phyloP scores from a whole-genome alignment of 2,329 filamentous ascomycete genomes.

The Madurella mycetomatis region DNA sequence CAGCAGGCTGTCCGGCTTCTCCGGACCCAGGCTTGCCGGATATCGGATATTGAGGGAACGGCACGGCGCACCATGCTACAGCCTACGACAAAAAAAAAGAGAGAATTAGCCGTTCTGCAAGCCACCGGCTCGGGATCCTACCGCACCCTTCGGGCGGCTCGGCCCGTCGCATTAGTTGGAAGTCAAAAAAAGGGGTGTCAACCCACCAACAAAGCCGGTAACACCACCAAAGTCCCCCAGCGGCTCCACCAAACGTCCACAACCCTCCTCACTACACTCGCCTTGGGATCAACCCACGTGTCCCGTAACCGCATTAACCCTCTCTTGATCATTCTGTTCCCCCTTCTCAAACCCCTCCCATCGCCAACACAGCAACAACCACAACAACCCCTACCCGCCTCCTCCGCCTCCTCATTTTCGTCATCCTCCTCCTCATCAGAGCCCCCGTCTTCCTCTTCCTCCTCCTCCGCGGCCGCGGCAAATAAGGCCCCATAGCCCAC shows the following conservation, averaged over 20 bases:
- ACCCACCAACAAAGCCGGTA: conserved; percentile 58
- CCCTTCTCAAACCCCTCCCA: conserved; percentile 25
- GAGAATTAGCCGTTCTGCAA: conserved; percentile 15
- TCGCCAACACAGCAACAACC: conserved; percentile 29
- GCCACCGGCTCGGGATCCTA: neutral
- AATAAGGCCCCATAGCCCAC: conserved; percentile 53
- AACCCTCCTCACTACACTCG: conserved; percentile 52
- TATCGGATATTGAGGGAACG: conserved; percentile 60
- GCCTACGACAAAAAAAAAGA: conserved; percentile 37
- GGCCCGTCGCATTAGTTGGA: neutral
- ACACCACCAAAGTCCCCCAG: conserved; percentile 55
- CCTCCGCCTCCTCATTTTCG: conserved; percentile 25
- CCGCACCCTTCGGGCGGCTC: neutral
- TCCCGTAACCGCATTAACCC: conserved; percentile 39
- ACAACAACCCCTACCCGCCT: conserved; percentile 6
- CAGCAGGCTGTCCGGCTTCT: conserved; percentile 16
- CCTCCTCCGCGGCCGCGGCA: conserved; percentile 35
- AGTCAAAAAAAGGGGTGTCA: neutral
- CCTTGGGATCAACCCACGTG: conserved; percentile 58
- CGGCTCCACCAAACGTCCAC: conserved; percentile 61
- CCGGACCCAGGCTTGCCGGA: conserved; percentile 31
- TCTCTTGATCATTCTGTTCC: conserved; percentile 31
- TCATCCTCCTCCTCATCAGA: conserved; percentile 33
- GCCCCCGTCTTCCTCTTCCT: conserved; percentile 30
- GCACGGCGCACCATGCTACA: conserved; percentile 60